Base-by-base conservation (phyloP, 2,329 filamentous ascomycete genomes). In the Periglandula ipomoeae region DNA sequence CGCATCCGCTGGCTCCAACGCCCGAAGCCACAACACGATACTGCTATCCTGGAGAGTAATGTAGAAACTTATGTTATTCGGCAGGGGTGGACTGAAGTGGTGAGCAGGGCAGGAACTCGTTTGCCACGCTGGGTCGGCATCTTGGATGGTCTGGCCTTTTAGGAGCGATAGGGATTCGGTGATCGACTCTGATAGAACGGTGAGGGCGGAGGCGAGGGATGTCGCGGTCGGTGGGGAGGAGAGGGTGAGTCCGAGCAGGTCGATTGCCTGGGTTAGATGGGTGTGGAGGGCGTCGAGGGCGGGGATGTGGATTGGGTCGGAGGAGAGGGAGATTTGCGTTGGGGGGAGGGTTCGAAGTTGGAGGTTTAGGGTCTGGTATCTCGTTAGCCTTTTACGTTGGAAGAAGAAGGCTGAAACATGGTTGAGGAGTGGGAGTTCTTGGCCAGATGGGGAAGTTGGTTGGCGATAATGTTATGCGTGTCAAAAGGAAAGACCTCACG, bases 181-280 rank as follows among this genome's bases (percentile, higher is more conserved):
- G 48, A 83, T 67, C 22, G 78, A 72, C 49, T 76, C 71, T 49
- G 77, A 66, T 34, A 84, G 70, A 34, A 81, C 67, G 42, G 73
- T 70, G 22, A 84, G 71, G 51, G 81, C 77, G 7, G 73, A 71
- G 26, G 75, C 67, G 26, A 82, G 70, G 49, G 79, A 77, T 22
- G 65, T 72, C 69, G 59, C 81, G 65, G 68, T 82, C 76, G 49
- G 54, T 70, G 51, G 23, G 73, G 59, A 81, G 75, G 63, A 80
- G 80, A 58, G 56, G 47, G 82, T 84, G 15, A 94, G 78, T 58
- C 85, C 80, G 44, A 95, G 82, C 42, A 95, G 81, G 64, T 94
- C 88, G 53, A 96, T 79, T 50, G 87, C 84, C 59, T 88, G 80
- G 52, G 86, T 91, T 56, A 97, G 83, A 37, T 89, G 74, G n/a